Base-by-base conservation (phyloP, 129 eudicot species). In the Escallonia rubra region DNA sequence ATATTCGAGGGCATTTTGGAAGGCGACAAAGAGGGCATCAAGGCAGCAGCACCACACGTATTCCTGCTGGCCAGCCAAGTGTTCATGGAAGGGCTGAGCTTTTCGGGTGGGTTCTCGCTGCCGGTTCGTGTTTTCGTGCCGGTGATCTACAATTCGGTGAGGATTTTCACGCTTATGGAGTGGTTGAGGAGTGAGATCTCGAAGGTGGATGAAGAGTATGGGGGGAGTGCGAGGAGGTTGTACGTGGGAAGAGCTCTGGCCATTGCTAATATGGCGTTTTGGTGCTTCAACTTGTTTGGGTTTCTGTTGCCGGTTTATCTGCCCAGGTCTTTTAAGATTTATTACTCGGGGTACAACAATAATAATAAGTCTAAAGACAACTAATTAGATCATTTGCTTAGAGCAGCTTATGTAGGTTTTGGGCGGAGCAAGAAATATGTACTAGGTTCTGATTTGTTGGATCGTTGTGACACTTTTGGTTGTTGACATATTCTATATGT, bases 281-380 rank as follows among this genome's bases (percentile, higher is more conserved):
- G 97, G 97, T 50, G 85, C 57, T 85, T 87, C 75, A 87, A 91
- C 75, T 14, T 91, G 82, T 88, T 91, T 59, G 96, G 97, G 10
- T 85, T 91, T 72, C 76, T 91, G 83, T 74, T 91, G 75, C 97
- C 96, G 10, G 68, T 80, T 53, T 87, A 74, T 74, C 71, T 87
- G 38, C 96, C 97, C 0, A 75, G 43, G 72, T 90, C 91, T 51
- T 87, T 87, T 43, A 81, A 81, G 82, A 72, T 67, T 14, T 85
- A 91, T 42, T 91, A 87, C 49, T 65, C 81, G 2, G 64, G 78
- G 59, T 10, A 10, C 44, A 6, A 40, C 2, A 2, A 42, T 23
- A 1, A 23, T 23, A 23, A 0, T 23, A 23, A 23, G 34, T 1
- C 34, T 23, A 23, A 23, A 23, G 34, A 23, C 34, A 23, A 23